Conservation (phyloP, 139 green algal species). For the Zygnema circumcarinatum region DNA sequence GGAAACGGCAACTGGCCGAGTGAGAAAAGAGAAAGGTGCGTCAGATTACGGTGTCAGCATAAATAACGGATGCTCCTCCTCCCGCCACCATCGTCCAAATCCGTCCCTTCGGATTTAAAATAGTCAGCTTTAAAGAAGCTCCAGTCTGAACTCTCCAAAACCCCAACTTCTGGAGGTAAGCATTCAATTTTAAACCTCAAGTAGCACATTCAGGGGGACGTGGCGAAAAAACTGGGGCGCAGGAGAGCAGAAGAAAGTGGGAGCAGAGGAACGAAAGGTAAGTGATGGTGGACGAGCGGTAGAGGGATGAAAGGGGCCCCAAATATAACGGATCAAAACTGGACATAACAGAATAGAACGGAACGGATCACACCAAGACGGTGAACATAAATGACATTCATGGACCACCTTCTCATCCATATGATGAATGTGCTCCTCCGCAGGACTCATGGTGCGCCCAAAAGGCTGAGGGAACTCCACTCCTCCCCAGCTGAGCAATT, state of each 20-base stretch:
- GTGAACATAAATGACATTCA: too few relatives aligned
- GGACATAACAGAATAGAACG: too few relatives aligned
- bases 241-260: too few relatives aligned
- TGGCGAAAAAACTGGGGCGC: too few relatives aligned
- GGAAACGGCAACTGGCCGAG: background rate
- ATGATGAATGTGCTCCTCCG: constrained; percentile 68
- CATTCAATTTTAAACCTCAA: too few relatives aligned
- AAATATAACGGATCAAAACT: too few relatives aligned
- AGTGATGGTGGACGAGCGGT: too few relatives aligned
- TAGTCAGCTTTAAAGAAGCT: constrained; percentile 88
- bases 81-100: constrained; percentile 94
- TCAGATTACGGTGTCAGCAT: constrained; percentile 79
- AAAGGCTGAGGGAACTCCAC: constrained; percentile 90
- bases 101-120: constrained; percentile 87
- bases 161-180: constrained; percentile 5
- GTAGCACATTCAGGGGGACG: too few relatives aligned
- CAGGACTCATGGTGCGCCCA: constrained; percentile 76
- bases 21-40: background rate
- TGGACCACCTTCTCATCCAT: constrained; percentile 59
- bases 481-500: constrained; percentile 72
- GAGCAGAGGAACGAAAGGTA: too few relatives aligned
- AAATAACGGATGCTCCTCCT: constrained; percentile 88
- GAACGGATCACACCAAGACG: too few relatives aligned
- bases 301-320: too few relatives aligned
- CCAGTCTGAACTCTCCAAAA: constrained; percentile 79